These are phyloP conservation scores for Mucuna pruriens DNA, from an alignment of 306 rosid genomes.

Conservation along the genomic window DNA sequence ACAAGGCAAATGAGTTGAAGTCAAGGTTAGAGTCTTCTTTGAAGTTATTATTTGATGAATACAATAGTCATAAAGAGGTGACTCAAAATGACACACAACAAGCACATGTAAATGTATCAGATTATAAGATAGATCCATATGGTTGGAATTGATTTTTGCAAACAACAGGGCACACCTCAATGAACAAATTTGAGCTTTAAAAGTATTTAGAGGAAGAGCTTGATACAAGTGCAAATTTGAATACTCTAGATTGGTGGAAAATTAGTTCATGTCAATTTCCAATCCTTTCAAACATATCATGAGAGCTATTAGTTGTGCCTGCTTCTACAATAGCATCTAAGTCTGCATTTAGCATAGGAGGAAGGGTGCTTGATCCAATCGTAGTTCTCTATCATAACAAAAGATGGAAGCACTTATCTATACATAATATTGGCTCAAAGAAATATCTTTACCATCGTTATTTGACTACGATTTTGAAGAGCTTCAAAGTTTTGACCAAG, in stretches of 20 bases:
- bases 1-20: background rate
- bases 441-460: no score
- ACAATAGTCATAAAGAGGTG: background rate
- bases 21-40: background rate
- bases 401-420: no score
- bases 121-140: constrained; percentile 1
- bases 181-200: background rate
- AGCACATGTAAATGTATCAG: background rate
- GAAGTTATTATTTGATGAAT: constrained; percentile 7
- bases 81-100: background rate
- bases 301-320: constrained; percentile 26
- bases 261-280: constrained; percentile 19
- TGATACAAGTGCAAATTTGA: constrained; percentile 15
- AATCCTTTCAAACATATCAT: background rate
- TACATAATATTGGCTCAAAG: no score
- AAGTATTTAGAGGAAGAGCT: constrained; percentile 21
- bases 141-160: background rate
- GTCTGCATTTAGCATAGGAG: no score
- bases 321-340: background rate
- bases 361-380: no score
- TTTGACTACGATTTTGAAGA: no score
- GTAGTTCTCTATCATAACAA: no score
- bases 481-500: no score
- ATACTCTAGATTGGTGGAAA: constrained; percentile 24
- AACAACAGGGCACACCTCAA: background rate